Conservation (phyloP, 1,284 basidiomycete genomes). For the Pseudozyma sp. region DNA sequence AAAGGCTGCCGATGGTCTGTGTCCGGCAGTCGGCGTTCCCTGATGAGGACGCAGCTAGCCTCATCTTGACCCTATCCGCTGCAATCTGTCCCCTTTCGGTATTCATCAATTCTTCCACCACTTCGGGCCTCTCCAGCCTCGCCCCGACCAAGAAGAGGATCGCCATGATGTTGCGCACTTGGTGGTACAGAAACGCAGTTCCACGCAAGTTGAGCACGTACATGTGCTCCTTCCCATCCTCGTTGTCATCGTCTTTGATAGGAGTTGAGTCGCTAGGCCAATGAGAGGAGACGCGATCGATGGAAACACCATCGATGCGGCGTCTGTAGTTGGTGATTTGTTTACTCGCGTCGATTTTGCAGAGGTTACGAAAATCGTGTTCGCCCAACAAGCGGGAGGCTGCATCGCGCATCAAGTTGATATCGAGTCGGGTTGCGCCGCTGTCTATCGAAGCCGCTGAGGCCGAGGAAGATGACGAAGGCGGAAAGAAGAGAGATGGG, state of each 20-base stretch:
- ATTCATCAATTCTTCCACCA: slow-evolving; percentile 83
- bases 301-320: slow-evolving; percentile 76
- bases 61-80: slow-evolving; percentile 41
- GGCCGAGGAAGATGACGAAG: background rate
- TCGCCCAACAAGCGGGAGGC: slow-evolving; percentile 82
- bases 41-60: slow-evolving; percentile 12
- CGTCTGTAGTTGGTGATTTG: slow-evolving; percentile 85
- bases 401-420: slow-evolving; percentile 79
- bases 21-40: no score
- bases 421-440: slow-evolving; percentile 43
- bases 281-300: slow-evolving; percentile 69
- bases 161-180: slow-evolving; percentile 96
- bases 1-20: no score
- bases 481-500: slow-evolving; percentile 38
- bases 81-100: slow-evolving; percentile 69
- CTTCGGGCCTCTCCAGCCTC: slow-evolving; percentile 79
- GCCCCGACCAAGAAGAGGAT: slow-evolving; percentile 89
- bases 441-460: slow-evolving; percentile 1
- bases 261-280: slow-evolving; percentile 30
- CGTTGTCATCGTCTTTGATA: background rate
- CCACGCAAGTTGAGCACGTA: slow-evolving; percentile 89
- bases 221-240: slow-evolving; percentile 60
- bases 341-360: slow-evolving; percentile 92
- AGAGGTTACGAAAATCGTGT: slow-evolving; percentile 96
- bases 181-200: slow-evolving; percentile 93